Evolutionary conservation across 1,139 yeast species (phyloP).

Genomic region (Ogataea hybrid): DNA sequence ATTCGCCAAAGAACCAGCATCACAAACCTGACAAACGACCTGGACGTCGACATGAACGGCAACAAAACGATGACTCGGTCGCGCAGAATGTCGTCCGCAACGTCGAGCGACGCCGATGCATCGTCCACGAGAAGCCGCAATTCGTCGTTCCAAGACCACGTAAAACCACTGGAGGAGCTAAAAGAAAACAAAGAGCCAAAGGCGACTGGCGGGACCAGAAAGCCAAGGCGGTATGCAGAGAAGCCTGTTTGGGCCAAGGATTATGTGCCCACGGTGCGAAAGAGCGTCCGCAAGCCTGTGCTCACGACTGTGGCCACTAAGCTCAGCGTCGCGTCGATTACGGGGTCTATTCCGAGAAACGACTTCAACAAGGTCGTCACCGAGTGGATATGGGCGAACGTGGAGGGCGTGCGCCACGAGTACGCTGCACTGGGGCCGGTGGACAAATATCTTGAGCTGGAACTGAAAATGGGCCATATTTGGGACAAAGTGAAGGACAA

Average conservation of each 20-base stretch:
- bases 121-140: constrained; percentile 22
- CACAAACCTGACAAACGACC: constrained; percentile 46
- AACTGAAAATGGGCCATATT: no score
- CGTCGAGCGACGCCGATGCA: constrained; percentile 22
- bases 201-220: constrained; percentile 13
- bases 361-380: no score
- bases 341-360: no score
- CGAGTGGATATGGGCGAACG: no score
- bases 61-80: constrained; percentile 36
- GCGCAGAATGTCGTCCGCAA: constrained; percentile 29
- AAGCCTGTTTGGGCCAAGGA: constrained; percentile 87
- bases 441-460: no score
- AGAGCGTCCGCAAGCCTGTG: constrained; percentile 8
- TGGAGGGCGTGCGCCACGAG: no score
- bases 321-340: no score
- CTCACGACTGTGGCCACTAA: constrained; percentile 32
- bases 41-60: constrained; percentile 42
- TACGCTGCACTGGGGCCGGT: no score
- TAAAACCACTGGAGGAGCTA: constrained; percentile 27
- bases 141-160: constrained; percentile 26
- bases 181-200: constrained; percentile 20
- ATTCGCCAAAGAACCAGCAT: constrained; percentile 39
- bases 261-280: constrained; percentile 50
- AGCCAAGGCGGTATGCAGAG: constrained; percentile 61
- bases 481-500: no score